These are phyloP conservation scores for Flueggea neowawraea DNA, from an alignment of 441 rosid species.

Conservation along the genomic window DNA sequence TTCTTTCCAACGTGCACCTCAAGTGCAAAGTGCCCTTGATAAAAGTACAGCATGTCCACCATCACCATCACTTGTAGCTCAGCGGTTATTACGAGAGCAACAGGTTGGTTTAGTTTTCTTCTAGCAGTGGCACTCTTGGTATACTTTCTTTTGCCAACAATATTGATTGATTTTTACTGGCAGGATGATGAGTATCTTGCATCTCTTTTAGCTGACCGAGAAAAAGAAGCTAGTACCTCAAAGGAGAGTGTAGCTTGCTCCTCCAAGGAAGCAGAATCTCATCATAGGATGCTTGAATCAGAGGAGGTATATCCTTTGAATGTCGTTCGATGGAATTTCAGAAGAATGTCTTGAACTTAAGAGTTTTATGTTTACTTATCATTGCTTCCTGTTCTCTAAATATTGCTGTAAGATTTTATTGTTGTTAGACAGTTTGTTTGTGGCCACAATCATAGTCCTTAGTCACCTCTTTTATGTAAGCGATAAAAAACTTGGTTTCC, in stretches of 20 bases:
- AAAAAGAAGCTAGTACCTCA: conserved; percentile 30
- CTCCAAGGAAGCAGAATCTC: conserved; percentile 24
- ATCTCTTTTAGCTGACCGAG: conserved; percentile 37
- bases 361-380: too few relatives aligned
- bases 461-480: too few relatives aligned
- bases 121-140: conserved; percentile 7
- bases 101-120: conserved; percentile 26
- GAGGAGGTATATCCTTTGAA: conserved; percentile 18
- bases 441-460: too few relatives aligned
- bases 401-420: too few relatives aligned
- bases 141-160: conserved; percentile 4
- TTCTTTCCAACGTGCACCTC: conserved; percentile 22
- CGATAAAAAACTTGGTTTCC: too few relatives aligned
- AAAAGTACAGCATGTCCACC: conserved; percentile 13
- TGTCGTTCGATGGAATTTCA: conserved; percentile 1
- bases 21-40: conserved; percentile 12
- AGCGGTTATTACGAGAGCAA: conserved; percentile 26
- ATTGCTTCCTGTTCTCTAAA: too few relatives aligned
- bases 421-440: too few relatives aligned
- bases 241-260: conserved; percentile 28
- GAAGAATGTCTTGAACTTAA: too few relatives aligned
- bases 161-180: conserved; percentile 13
- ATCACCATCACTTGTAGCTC: conserved; percentile 23
- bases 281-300: conserved; percentile 20
- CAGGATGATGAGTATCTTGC: conserved; percentile 46